Conservation (phyloP, 1,284 basidiomycete species). For the Phlebopus sp. region DNA sequence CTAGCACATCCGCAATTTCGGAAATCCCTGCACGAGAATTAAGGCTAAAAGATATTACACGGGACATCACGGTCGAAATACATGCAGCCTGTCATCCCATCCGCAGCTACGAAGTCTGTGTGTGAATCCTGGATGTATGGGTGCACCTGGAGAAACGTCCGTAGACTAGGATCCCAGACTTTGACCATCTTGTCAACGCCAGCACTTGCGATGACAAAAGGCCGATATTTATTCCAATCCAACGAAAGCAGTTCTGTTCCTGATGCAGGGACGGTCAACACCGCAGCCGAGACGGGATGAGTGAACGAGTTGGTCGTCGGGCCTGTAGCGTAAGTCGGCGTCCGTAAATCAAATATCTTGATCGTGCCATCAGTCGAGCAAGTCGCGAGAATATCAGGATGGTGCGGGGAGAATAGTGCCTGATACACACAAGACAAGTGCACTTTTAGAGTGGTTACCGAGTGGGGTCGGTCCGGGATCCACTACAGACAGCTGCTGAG, state of each 20-base stretch:
- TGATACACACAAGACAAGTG: slow-evolving; percentile 87
- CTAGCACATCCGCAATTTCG: no score
- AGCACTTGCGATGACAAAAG: slow-evolving; percentile 73
- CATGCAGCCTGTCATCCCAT: slow-evolving; percentile 85
- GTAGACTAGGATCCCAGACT: slow-evolving; percentile 85
- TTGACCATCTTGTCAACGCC: slow-evolving; percentile 80
- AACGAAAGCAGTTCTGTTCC: slow-evolving; percentile 72
- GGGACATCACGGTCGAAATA: slow-evolving; percentile 56
- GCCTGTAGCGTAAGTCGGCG: slow-evolving; percentile 46
- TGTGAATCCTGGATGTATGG: slow-evolving; percentile 79
- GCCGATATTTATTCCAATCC: slow-evolving; percentile 93
- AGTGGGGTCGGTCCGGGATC: slow-evolving; percentile 78
- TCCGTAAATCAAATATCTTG: slow-evolving; percentile 77
- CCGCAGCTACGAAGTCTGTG: slow-evolving; percentile 94
- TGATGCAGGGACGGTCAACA: slow-evolving; percentile 68
- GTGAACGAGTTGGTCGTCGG: slow-evolving; percentile 54
- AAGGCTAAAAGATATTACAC: not conserved
- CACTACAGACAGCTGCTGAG: slow-evolving; percentile 54
- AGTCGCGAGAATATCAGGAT: slow-evolving; percentile 76
- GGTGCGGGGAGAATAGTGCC: slow-evolving; percentile 88
- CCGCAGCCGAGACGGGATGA: slow-evolving; percentile 59
- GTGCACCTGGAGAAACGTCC: slow-evolving; percentile 48
- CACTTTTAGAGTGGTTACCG: slow-evolving; percentile 78
- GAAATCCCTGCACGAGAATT: not conserved
- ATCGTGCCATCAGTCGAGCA: slow-evolving; percentile 85